Conservation (phyloP, 768 basidiomycete species). For the Tricholoma furcatifolium region DNA sequence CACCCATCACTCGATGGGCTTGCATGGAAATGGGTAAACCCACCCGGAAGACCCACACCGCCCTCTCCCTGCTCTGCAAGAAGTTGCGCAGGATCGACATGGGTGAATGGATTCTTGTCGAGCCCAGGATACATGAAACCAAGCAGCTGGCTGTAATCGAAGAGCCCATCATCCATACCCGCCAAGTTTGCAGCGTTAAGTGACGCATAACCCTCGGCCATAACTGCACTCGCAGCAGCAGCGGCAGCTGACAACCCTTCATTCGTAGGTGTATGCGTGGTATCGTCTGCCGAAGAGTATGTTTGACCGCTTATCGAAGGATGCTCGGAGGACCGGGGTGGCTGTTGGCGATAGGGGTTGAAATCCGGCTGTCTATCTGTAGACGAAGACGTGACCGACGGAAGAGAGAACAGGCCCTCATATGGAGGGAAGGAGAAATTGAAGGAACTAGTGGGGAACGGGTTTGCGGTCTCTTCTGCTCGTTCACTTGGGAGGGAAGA, state of each 20-base stretch:
- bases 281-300: constrained; percentile 26
- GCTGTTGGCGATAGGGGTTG: constrained; percentile 14
- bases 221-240: constrained; percentile 61
- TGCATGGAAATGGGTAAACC: constrained; percentile 57
- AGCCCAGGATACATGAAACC: constrained; percentile 60
- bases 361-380: constrained; percentile 17
- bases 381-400: constrained; percentile 28
- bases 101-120: constrained; percentile 61
- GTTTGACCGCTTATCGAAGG: constrained; percentile 20
- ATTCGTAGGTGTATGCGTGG: constrained; percentile 23
- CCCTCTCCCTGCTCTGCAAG: constrained; percentile 31
- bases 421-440: constrained; percentile 72
- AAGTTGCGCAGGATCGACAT: constrained; percentile 95
- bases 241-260: constrained; percentile 67
- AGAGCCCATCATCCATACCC: constrained; percentile 49
- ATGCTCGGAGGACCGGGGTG: constrained; percentile 14
- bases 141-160: constrained; percentile 69
- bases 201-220: constrained; percentile 74
- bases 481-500: constrained; percentile 22
- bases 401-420: constrained; percentile 60
- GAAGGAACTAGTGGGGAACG: constrained; percentile 70
- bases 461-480: constrained; percentile 37
- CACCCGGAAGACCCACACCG: constrained; percentile 37
- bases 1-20: constrained; percentile 85
- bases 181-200: constrained; percentile 53